These are phyloP conservation scores for Mycena olivaceomarginata DNA, from an alignment of 768 basidiomycete species.

Conservation along the genomic window DNA sequence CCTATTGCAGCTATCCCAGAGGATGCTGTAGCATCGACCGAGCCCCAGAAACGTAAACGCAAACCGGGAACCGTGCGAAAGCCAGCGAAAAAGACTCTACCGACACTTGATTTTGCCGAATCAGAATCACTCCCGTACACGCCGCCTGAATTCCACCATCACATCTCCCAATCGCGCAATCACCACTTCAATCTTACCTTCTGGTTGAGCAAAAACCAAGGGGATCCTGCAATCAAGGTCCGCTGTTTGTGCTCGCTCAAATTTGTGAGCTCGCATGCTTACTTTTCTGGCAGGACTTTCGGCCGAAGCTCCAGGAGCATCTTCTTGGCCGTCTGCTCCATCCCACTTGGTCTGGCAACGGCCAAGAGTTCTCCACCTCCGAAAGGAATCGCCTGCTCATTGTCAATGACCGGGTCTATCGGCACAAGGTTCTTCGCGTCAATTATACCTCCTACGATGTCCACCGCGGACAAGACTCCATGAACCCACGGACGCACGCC, in stretches of 20 bases:
- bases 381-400: constrained; percentile 28
- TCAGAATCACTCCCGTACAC: constrained; percentile 15
- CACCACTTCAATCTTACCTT: not conserved
- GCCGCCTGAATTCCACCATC: constrained; percentile 22
- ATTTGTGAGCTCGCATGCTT: not conserved
- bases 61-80: not conserved
- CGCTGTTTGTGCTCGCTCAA: constrained; percentile 40
- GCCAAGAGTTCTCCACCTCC: constrained; percentile 15
- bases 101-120: constrained; percentile 13
- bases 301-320: constrained; percentile 52
- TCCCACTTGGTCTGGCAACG: constrained; percentile 49
- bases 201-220: constrained; percentile 16
- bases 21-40: not conserved
- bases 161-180: constrained; percentile 45
- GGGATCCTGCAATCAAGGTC: constrained; percentile 52
- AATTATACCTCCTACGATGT: constrained; percentile 57
- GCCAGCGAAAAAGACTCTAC: not conserved
- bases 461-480: constrained; percentile 59
- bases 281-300: constrained; percentile 49
- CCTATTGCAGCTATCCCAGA: not conserved
- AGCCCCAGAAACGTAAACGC: constrained; percentile 21
- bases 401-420: constrained; percentile 47
- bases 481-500: constrained; percentile 57
- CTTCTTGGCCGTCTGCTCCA: constrained; percentile 51
- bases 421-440: constrained; percentile 51